These are phyloP conservation scores for Xylaria sp. DNA, from an alignment of 2,329 filamentous ascomycete species.

Conservation along the genomic window DNA sequence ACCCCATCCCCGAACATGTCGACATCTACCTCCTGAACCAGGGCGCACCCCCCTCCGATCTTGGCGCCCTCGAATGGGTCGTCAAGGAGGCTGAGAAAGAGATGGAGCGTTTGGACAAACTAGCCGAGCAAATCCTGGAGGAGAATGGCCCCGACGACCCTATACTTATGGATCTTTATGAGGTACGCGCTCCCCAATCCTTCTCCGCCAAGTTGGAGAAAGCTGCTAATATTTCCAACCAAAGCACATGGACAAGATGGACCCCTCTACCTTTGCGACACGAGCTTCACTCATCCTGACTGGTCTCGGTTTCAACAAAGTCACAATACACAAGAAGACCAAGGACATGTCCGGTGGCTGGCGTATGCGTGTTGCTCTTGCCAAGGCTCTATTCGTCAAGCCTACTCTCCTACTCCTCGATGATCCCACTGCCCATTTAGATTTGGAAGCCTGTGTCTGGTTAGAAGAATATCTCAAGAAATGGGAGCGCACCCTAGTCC, in stretches of 20 bases:
- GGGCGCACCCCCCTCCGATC: slow-evolving; percentile 87
- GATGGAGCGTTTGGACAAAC: slow-evolving; percentile 86
- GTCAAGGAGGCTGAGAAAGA: slow-evolving; percentile 93
- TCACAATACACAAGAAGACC: slow-evolving; percentile 98
- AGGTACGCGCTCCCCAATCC: slow-evolving; percentile 69
- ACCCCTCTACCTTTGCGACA: slow-evolving; percentile 95
- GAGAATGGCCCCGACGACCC: slow-evolving; percentile 91
- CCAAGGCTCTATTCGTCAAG: slow-evolving; percentile 98
- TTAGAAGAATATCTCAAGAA: slow-evolving; percentile 99
- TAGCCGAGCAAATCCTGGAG: slow-evolving; percentile 91
- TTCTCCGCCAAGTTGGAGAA: neutral
- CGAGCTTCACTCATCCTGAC: slow-evolving; percentile 96
- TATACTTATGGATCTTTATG: slow-evolving; percentile 92
- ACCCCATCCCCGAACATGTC: slow-evolving; percentile 92
- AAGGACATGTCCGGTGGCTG: slow-evolving; percentile 99
- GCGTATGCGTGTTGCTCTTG: slow-evolving; percentile 99
- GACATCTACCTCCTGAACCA: slow-evolving; percentile 99
- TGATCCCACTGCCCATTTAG: slow-evolving; percentile 98
- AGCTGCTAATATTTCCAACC: slow-evolving; percentile 18
- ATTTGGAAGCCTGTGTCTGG: slow-evolving; percentile 99
- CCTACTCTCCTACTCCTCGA: slow-evolving; percentile 95
- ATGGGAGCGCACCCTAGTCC: slow-evolving; percentile 96
- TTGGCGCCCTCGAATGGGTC: slow-evolving; percentile 96
- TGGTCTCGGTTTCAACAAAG: slow-evolving; percentile 99
- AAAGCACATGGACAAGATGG: slow-evolving; percentile 98